Conservation (phyloP, 768 basidiomycete species). For the Mycena metata region DNA sequence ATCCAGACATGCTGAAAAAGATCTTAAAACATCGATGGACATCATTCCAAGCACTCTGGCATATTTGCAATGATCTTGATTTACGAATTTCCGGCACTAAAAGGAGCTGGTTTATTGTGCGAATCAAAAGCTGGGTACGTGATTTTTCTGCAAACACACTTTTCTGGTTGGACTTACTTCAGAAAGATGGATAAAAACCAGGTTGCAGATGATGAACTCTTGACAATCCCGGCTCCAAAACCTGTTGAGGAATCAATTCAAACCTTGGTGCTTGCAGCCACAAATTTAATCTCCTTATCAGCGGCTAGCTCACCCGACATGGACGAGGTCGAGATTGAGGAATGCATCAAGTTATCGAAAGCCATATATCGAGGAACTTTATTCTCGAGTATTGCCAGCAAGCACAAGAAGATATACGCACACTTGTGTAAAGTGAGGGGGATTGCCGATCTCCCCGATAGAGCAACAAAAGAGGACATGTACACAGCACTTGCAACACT, state of each 20-base stretch:
- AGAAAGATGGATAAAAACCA: background rate
- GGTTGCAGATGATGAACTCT: background rate
- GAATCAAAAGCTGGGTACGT: slow-evolving; percentile 15
- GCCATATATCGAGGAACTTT: background rate
- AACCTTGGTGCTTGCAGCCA: background rate
- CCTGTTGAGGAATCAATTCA: background rate
- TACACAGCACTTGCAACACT: too few relatives aligned
- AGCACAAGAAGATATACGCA: background rate
- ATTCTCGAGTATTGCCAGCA: background rate
- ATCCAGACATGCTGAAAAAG: background rate
- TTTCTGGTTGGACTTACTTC: background rate
- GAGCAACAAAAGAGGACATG: too few relatives aligned
- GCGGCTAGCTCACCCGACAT: background rate
- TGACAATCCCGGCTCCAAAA: background rate
- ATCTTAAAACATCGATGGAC: background rate
- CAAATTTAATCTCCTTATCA: background rate
- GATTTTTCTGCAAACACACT: background rate
- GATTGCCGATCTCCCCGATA: background rate
- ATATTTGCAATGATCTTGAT: slow-evolving; percentile 17
- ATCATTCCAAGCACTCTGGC: slow-evolving; percentile 6
- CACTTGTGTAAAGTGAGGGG: background rate
- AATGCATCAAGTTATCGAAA: background rate
- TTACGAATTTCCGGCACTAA: background rate
- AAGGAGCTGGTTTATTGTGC: slow-evolving; percentile 14
- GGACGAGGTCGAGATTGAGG: background rate